Evolutionary conservation across 2,329 filamentous ascomycete genomes (phyloP), one percentile per base, ranked within the genome.

Genomic region (Phialophora verrucosa): DNA sequence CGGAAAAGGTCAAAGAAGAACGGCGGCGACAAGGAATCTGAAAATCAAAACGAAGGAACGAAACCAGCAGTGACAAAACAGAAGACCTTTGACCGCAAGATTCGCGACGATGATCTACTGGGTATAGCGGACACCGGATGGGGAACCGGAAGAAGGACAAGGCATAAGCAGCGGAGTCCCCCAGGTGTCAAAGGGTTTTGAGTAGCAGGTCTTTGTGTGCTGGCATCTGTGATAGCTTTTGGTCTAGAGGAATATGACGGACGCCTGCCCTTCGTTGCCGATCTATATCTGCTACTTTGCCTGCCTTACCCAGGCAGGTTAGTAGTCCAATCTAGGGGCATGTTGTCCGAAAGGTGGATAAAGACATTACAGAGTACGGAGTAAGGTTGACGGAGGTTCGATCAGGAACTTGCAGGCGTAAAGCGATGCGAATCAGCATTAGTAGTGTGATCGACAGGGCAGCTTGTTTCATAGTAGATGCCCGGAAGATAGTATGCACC

Each of bases 111-210:
- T 50, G 69, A 68, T 50, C 12, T 71, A 4, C 47, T 70, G 10
- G 60, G 51, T n/a, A 50, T 31, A 17, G 59, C 35, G n/a, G 32
- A 61, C 27, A 63, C 69, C 6, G 67, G 69, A 6, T 72, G 70
- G 70, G 70, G 69, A 12, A 60, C 59, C 7, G 65, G 65, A 50
- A 67, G 65, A 38, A 56, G 70, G 61, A 72, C 70, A 14, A 68
- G 70, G 58, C 54, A 70, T 17, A 70, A 70, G 44, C 63, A 55
- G n/a, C 66, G 97, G 77, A 66, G 65, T 35, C 60, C 63, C 14
- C 63, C 63, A 10, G 60, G 54, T 31, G 57, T 69, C n/a, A 55
- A 62, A 35, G 61, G 56, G 27, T 68, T 66, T 62, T 70, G 68
- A 68, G 14, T 51, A 27, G 23, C 10, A 20, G 49, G 20, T 12